Conservation (phyloP, 352 stramenopile species). For the Pythium sukuiense region DNA sequence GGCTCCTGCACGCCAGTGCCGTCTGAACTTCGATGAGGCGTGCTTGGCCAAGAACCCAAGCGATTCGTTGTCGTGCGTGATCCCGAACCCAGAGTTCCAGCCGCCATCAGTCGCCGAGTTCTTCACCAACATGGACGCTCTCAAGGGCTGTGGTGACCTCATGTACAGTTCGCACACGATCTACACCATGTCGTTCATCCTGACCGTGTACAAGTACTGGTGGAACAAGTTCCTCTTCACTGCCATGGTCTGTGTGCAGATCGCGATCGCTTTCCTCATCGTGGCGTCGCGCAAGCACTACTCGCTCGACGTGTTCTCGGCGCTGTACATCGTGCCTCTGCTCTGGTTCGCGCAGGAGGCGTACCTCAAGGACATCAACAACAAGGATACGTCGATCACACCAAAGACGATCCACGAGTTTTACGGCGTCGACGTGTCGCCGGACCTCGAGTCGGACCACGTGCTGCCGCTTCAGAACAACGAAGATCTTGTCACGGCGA, state of each 20-base stretch:
- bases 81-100: conserved; percentile 74
- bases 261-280: conserved; percentile 87
- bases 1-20: conserved; percentile 65
- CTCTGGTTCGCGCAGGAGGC: conserved; percentile 82
- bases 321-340: conserved; percentile 87
- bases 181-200: conserved; percentile 88
- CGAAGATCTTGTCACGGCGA: conserved; percentile 7
- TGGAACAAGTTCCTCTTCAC: conserved; percentile 70
- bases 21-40: conserved; percentile 64
- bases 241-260: conserved; percentile 77
- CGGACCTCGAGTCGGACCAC: conserved; percentile 21
- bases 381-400: conserved; percentile 69
- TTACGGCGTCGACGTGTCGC: conserved; percentile 51
- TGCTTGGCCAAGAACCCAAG: conserved; percentile 58
- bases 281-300: conserved; percentile 90
- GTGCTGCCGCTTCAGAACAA: neutral
- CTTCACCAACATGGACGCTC: conserved; percentile 74
- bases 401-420: conserved; percentile 63
- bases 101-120: conserved; percentile 47
- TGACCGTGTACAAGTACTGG: conserved; percentile 88
- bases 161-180: conserved; percentile 94
- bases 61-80: conserved; percentile 51
- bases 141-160: conserved; percentile 88
- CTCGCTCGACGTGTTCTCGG: conserved; percentile 87
- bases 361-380: conserved; percentile 82